phyloP scores from a whole-genome alignment of 2,329 filamentous ascomycete species.

The Diaporthe aspalathi region DNA sequence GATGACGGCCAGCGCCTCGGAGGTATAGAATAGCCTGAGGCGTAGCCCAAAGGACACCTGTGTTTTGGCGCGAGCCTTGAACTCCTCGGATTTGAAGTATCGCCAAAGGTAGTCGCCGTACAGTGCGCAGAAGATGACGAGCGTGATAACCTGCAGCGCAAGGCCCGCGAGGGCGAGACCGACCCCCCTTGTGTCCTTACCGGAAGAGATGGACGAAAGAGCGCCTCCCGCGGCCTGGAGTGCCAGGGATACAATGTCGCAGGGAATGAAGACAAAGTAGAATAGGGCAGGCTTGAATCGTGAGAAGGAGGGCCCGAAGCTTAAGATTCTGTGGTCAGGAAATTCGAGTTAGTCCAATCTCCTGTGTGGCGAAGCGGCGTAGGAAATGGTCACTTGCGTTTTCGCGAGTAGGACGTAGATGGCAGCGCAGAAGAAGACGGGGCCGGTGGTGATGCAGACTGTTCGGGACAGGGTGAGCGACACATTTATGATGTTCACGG shows the following conservation, averaged over 20 bases:
- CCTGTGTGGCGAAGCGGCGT: neutral
- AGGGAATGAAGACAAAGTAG: constrained; percentile 62
- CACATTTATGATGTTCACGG: neutral
- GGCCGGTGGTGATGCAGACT: constrained; percentile 69
- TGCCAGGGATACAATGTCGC: constrained; percentile 65
- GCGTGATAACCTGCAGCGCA: constrained; percentile 67
- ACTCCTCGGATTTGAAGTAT: constrained; percentile 46
- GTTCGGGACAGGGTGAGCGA: constrained; percentile 1
- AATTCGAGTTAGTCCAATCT: neutral
- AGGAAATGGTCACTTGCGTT: constrained; percentile 44
- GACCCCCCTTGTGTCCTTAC: constrained; percentile 59
- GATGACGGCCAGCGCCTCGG: constrained; percentile 64
- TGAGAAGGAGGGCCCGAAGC: constrained; percentile 52
- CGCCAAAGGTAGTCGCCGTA: constrained; percentile 61
- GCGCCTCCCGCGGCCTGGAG: constrained; percentile 68
- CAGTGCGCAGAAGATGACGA: constrained; percentile 62
- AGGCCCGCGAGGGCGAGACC: constrained; percentile 65
- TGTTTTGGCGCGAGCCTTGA: neutral
- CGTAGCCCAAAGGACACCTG: constrained; percentile 37
- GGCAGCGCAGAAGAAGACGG: constrained; percentile 69
- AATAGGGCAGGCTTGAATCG: constrained; percentile 55
- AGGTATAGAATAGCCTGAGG: constrained; percentile 63
- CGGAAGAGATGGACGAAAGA: constrained; percentile 57
- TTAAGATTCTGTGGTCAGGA: constrained; percentile 49
- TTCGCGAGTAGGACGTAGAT: constrained; percentile 73